These are phyloP conservation scores for Venturia nashicola DNA, from an alignment of 2,329 filamentous ascomycete species.

Conservation along the genomic window DNA sequence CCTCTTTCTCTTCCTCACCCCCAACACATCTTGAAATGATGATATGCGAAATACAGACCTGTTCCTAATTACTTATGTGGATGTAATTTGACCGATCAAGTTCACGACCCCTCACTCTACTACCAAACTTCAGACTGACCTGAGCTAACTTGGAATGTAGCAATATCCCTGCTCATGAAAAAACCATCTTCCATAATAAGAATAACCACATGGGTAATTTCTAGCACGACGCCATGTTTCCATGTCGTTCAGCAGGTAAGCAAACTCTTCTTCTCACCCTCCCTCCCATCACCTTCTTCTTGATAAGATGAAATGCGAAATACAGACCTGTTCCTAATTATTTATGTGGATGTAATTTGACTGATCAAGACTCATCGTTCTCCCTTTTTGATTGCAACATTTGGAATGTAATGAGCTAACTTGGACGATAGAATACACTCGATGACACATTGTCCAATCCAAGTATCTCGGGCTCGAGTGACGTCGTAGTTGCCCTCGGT, in stretches of 20 bases:
- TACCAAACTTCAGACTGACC: neutral
- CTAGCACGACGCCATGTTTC: neutral
- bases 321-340: slow-evolving; percentile 5
- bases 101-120: neutral
- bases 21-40: slow-evolving; percentile 1
- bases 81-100: slow-evolving; percentile 1
- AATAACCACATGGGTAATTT: neutral
- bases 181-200: neutral
- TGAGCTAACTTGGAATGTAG: neutral
- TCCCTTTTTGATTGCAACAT: neutral
- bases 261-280: neutral
- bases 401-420: neutral
- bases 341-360: slow-evolving; percentile 1
- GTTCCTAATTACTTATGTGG: slow-evolving; percentile 4
- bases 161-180: neutral
- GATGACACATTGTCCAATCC: neutral
- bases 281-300: neutral
- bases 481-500: neutral
- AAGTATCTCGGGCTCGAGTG: neutral
- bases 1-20: neutral
- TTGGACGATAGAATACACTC: neutral
- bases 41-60: slow-evolving; percentile 4
- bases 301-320: slow-evolving; percentile 1
- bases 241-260: neutral
- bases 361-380: neutral